These are phyloP conservation scores for Didymella sp. DNA, from an alignment of 2,329 filamentous ascomycete genomes.

Conservation along the genomic window DNA sequence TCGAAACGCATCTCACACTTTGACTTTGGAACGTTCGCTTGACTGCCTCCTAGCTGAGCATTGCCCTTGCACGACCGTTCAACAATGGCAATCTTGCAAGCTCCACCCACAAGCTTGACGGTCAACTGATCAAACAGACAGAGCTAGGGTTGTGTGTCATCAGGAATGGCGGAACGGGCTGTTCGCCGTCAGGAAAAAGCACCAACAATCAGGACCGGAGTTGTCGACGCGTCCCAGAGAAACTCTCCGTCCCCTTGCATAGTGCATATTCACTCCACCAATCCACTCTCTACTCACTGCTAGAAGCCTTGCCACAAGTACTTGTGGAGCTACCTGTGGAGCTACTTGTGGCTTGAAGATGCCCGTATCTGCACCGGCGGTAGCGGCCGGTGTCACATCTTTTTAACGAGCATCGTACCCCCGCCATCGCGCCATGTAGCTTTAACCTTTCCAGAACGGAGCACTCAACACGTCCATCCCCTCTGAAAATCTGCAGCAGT, in stretches of 20 bases:
- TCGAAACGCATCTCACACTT: not conserved
- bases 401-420: conserved; percentile 7
- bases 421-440: conserved; percentile 7
- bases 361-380: conserved; percentile 27
- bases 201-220: not conserved
- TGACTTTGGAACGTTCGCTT: not conserved
- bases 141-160: not conserved
- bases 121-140: not conserved
- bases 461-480: conserved; percentile 6
- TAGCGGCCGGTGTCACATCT: conserved; percentile 32
- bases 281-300: conserved; percentile 11
- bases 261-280: conserved; percentile 25
- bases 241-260: conserved; percentile 33
- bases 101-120: not conserved
- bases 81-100: not conserved
- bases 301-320: conserved; percentile 1
- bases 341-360: conserved; percentile 4
- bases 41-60: not conserved
- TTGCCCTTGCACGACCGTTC: not conserved
- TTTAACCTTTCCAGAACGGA: not conserved
- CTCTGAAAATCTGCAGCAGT: conserved; percentile 7
- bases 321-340: conserved; percentile 8
- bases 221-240: not conserved
- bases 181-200: not conserved
- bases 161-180: not conserved